Conservation (phyloP, 352 stramenopile genomes). For the Phytophthora tubulina region DNA sequence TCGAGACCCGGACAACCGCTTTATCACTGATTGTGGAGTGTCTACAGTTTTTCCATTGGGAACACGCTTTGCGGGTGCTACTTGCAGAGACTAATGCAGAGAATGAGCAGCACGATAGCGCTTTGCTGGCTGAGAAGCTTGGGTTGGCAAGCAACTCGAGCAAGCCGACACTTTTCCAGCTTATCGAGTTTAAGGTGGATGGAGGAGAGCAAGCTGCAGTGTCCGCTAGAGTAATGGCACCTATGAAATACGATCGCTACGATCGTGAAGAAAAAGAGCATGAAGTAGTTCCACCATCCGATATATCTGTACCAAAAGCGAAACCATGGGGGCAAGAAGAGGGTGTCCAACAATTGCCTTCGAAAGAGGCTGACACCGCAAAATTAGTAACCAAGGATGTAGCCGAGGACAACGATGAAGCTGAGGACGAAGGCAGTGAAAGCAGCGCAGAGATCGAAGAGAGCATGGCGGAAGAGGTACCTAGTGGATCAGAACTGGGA, state of each 20-base stretch:
- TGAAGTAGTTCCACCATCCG: not conserved
- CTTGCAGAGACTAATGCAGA: conserved; percentile 52
- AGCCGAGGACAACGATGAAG: conserved; percentile 22
- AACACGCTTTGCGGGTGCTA: conserved; percentile 66
- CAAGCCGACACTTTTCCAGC: conserved; percentile 42
- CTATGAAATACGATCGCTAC: conserved; percentile 10
- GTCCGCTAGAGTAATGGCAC: not conserved
- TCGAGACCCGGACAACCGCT: conserved; percentile 41
- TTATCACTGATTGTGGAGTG: conserved; percentile 70
- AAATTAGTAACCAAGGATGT: conserved; percentile 5
- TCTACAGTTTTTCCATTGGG: conserved; percentile 64
- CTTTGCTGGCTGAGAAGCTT: conserved; percentile 35
- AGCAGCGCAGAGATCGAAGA: conserved; percentile 55
- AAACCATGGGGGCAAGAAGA: conserved; percentile 18
- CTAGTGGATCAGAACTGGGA: conserved; percentile 64
- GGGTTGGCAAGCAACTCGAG: conserved; percentile 4
- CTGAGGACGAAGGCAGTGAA: not conserved
- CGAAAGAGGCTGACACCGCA: conserved; percentile 1
- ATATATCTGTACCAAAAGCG: conserved; percentile 1
- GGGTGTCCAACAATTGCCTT: not conserved
- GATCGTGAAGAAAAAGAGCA: conserved; percentile 14
- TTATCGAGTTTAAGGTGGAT: conserved; percentile 32
- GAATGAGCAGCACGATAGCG: conserved; percentile 10
- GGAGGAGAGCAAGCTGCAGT: conserved; percentile 3
- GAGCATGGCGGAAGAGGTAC: conserved; percentile 64